These are phyloP conservation scores for Sclerotinia trifoliorum DNA, from an alignment of 2,329 filamentous ascomycete species.

Conservation along the genomic window DNA sequence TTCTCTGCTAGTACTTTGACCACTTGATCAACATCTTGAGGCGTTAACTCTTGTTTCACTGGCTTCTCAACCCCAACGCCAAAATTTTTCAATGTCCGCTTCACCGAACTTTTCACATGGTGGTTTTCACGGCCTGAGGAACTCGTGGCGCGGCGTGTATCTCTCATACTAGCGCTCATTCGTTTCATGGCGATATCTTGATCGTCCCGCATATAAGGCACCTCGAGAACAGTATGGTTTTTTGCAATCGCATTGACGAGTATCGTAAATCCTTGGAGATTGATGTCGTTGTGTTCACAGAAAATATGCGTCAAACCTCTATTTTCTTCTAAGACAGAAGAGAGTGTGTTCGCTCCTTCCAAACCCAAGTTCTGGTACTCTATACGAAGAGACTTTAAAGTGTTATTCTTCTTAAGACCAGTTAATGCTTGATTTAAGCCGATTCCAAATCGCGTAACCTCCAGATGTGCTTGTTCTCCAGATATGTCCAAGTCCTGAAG, in stretches of 20 bases:
- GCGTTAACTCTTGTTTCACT: conserved; percentile 34
- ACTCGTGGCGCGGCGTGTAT: conserved; percentile 27
- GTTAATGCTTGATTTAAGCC: conserved; percentile 65
- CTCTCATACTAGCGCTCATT: conserved; percentile 41
- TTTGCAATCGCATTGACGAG: conserved; percentile 66
- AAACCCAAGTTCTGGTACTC: conserved; percentile 68
- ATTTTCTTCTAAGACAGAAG: conserved; percentile 66
- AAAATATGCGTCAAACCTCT: conserved; percentile 61
- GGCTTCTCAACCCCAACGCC: conserved; percentile 32
- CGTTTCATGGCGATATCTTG: conserved; percentile 58
- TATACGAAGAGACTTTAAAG: conserved; percentile 61
- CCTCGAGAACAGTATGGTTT: conserved; percentile 60
- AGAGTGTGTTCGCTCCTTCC: conserved; percentile 66
- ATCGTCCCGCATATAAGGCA: conserved; percentile 63
- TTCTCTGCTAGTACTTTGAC: conserved; percentile 35
- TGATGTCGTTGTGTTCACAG: conserved; percentile 71
- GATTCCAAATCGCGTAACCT: conserved; percentile 66
- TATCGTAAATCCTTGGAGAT: conserved; percentile 67
- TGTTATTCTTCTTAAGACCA: conserved; percentile 62
- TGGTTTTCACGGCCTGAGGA: conserved; percentile 27
- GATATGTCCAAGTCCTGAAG: conserved; percentile 68
- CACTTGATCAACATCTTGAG: conserved; percentile 39
- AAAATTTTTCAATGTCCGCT: conserved; percentile 35
- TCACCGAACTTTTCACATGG: conserved; percentile 35
- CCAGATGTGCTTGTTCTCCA: conserved; percentile 69